Evolutionary conservation across 1,284 basidiomycete genomes (phyloP), one percentile per base, ranked within the genome.

Genomic region (Afroboletus lepidellus): DNA sequence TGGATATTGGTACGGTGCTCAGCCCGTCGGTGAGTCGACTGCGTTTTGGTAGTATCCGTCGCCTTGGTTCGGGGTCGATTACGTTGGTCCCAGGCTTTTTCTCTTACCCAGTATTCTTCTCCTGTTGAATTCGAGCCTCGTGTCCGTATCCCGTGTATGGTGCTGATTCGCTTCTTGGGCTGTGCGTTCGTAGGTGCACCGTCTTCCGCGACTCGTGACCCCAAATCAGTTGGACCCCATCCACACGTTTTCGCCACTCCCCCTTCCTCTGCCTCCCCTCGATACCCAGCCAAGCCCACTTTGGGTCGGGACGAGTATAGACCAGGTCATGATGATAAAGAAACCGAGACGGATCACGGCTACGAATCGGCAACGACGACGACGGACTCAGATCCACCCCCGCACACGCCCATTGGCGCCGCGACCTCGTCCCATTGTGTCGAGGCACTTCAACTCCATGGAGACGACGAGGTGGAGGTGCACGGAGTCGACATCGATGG

Each of bases 341-440:
- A 67, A n/a, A 50, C 43, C 0, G 62, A 63, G 51, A 65, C 48
- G 1, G 63, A 66, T 41, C 59, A 66, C 37, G 62, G 54, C 7
- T 60, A 66, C 15, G 65, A 64, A 33, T 64, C 65, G 3, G 50
- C 62, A 8, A 66, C 62, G 20, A 67, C 65, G 0, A 66, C 63
- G 2, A 69, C 63, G 5, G 63, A 69, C 50, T 65, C 66, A 8
- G 63, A 65, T 53, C 62, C 56, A 50, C 53, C 53, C 8, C 66
- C 64, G 3, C 60, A 63, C 13, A 65, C 66, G 16, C 66, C 66
- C 16, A 36, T 65, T 15, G 63, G 63, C 20, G 34, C 43, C 16
- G 13, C 25, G 20, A 54, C 50, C 12, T 39, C 44, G 6, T 45
- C 58, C 1, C 55, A 50, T 33, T 50, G 49, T 13, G 37, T 46